Base-by-base conservation (phyloP, 305 asterid species). In the Nicotiana rustica region DNA sequence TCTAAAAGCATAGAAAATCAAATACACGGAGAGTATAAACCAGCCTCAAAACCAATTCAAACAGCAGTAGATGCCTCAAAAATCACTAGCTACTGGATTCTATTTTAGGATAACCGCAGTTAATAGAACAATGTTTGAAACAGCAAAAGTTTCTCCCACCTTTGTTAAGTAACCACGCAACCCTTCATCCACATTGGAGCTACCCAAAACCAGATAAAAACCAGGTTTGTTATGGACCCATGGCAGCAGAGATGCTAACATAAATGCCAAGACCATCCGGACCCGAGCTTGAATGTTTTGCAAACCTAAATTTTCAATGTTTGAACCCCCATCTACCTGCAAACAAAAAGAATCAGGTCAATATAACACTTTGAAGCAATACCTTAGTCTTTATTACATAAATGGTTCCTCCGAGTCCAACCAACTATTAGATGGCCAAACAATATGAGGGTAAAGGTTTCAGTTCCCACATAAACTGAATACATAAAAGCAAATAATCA, bases 151-250 rank as follows among this genome's bases (percentile, higher is more conserved):
- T 18, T 65, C 57, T 15, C 59, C 84, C 88, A 96, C 98, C 99
- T 96, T 96, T 71, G 98, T 96, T 83, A 96, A 86, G 89, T 96
- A 96, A 78, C 98, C 99, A 84, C 97, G 98, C 79, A 96, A 88
- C 67, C 92, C 99, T 92, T 96, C 99, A 86, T 96, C 98, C 78
- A 95, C 99, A 69, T 96, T 96, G 87, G 99, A 96, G 93, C 99
- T 95, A 85, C 99, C 99, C 81, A 94, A 87, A 84, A 96, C 99
- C 83, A 96, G 89, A 91, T 91, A 96, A 87, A 95, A 96, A 19
- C 99, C 99, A 4, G 95, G 97, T 88, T 95, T 96, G 86, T 85
- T 93, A 86, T 96, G 98, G 85, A 93, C 99, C 99, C 99, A 96
- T 35, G 98, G 98, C 89, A 95, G 87, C 78, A 96, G 94, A 44